Percentiles rank a stretch among this genome's conserved stretches.
Conservation (phyloP, 805 yeast genomes). For the Candida boidinii region DNA sequence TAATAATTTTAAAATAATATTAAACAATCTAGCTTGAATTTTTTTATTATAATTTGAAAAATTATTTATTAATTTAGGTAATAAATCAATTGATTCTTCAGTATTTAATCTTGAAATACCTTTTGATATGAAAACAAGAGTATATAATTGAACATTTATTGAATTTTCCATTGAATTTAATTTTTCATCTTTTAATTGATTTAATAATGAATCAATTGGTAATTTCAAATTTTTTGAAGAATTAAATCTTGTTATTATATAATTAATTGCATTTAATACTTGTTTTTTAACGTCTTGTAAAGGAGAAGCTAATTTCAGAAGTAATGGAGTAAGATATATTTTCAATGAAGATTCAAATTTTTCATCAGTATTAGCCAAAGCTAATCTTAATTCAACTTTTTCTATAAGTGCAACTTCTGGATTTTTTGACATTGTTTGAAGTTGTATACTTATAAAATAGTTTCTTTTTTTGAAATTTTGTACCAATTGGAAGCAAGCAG, state of each 20-base stretch:
- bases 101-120: slow-evolving; percentile 49
- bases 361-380: slow-evolving; percentile 60
- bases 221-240: slow-evolving; percentile 45
- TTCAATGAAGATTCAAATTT: slow-evolving; percentile 55
- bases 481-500: too few species aligned
- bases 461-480: too few species aligned
- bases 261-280: slow-evolving; percentile 58
- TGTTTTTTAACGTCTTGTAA: slow-evolving; percentile 57
- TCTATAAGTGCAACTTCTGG: slow-evolving; percentile 56
- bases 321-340: slow-evolving; percentile 64
- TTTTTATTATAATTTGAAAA: slow-evolving; percentile 32
- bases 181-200: slow-evolving; percentile 55
- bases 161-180: slow-evolving; percentile 32
- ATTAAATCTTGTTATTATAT: slow-evolving; percentile 58
- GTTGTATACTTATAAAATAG: too few species aligned
- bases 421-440: too few species aligned
- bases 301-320: slow-evolving; percentile 70
- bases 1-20: slow-evolving; percentile 48
- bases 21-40: slow-evolving; percentile 49
- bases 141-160: slow-evolving; percentile 48
- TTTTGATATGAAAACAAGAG: slow-evolving; percentile 57
- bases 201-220: slow-evolving; percentile 55
- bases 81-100: slow-evolving; percentile 28
- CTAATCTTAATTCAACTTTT: slow-evolving; percentile 75
- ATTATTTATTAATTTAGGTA: slow-evolving; percentile 39